These are phyloP conservation scores for Paralagenidium karlingii DNA, from an alignment of 352 stramenopile genomes.

Conservation along the genomic window DNA sequence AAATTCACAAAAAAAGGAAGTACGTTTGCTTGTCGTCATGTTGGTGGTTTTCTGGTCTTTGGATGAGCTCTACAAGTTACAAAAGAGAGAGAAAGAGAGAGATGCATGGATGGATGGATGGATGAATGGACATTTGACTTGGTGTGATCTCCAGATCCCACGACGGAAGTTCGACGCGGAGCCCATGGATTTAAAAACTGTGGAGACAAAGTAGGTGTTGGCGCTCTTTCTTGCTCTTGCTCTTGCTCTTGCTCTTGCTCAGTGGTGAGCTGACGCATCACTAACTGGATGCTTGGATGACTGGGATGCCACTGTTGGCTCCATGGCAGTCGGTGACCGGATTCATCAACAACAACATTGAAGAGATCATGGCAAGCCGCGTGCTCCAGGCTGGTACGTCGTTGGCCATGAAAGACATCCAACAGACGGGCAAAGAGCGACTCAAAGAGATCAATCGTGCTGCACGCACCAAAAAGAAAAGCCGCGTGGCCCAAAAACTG, in stretches of 20 bases:
- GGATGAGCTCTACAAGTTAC: too few species aligned
- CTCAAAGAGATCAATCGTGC: slow-evolving; percentile 79
- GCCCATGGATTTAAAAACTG: slow-evolving; percentile 61
- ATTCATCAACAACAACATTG: slow-evolving; percentile 82
- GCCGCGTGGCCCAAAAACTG: slow-evolving; percentile 71
- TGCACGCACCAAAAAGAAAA: slow-evolving; percentile 76
- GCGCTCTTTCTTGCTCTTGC: too few species aligned
- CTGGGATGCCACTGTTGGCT: not conserved
- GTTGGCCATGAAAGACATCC: slow-evolving; percentile 49
- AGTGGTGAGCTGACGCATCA: too few species aligned
- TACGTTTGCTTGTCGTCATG: slow-evolving; percentile 17
- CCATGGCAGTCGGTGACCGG: slow-evolving; percentile 35
- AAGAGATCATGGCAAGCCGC: slow-evolving; percentile 77
- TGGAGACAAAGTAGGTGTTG: slow-evolving; percentile 23
- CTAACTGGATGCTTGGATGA: not conserved
- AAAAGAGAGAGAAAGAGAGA: too few species aligned
- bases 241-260: too few species aligned
- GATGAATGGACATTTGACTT: not conserved
- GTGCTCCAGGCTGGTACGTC: slow-evolving; percentile 58
- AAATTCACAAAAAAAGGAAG: slow-evolving; percentile 85
- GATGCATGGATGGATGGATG: too few species aligned
- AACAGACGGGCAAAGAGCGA: slow-evolving; percentile 58
- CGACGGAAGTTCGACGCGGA: slow-evolving; percentile 63
- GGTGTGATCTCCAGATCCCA: slow-evolving; percentile 36
- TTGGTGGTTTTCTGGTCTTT: too few species aligned